Evolutionary conservation across 331 rosid species (phyloP), one percentile per base, ranked within the genome.

Genomic region (Arachis monticola): DNA sequence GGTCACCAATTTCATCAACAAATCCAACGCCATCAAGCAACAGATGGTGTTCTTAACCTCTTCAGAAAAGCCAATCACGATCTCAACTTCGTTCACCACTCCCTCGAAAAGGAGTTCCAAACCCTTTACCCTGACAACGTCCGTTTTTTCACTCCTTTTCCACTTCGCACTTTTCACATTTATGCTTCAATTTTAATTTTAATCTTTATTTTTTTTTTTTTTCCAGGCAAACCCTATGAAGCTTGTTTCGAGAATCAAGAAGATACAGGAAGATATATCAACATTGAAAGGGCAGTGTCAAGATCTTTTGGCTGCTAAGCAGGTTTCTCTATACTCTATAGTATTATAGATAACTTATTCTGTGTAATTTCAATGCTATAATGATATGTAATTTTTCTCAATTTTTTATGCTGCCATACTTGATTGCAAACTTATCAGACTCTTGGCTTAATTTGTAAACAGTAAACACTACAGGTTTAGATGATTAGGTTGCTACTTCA

Each of bases 51-150:
- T 74, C 63, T 84, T 76, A 93, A 77, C 52, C 83, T 93, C 35
- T 82, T 93, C 85, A 85, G 87, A 13, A 91, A 83, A 76, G 97
- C 97, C 63, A 89, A 85, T 79, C 97, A 82, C 77, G 97, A 93
- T 85, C 96, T 93, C 41, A 55, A 87, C 1, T 60, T 80, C 59
- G 91, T 93, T 82, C 96, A 93, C 22, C 82, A 82, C 85, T 83
- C 82, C 75, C 97, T 93, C 78, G 97, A 93, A 59, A 89, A 75
- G 80, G 98, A 93, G 79, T 93, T 91, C 67, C 92, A 89, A 47
- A 93, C 82, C 40, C 62, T 83, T 35, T 93, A 93, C 87, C 96
- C 96, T 1, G 86, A 93, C 12, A 88, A 82, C 31, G 97, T 90
- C 3, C 40, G 4, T 0, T 35, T 35, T 2, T 4, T 35, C 4